Conservation (phyloP, 2,329 filamentous ascomycete species). For the Juglanconis oblonga region DNA sequence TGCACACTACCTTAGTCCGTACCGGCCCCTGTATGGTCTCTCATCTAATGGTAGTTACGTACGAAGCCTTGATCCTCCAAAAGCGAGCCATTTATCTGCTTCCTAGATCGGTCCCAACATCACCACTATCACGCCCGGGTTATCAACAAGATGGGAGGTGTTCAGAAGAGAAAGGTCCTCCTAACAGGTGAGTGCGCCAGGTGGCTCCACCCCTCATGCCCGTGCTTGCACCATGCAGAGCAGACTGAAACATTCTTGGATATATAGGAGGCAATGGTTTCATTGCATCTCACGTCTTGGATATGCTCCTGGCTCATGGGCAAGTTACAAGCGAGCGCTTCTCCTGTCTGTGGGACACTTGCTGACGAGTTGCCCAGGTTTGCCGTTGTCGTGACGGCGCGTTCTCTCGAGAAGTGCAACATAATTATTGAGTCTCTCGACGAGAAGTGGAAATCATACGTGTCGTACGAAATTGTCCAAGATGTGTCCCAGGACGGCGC, state of each 20-base stretch:
- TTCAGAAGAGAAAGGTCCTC: slow-evolving; percentile 22
- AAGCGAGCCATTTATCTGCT: not conserved
- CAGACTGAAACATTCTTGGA: not conserved
- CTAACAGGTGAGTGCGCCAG: slow-evolving; percentile 22
- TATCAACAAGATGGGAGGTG: not conserved
- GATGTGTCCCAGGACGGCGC: slow-evolving; percentile 69
- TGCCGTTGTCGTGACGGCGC: slow-evolving; percentile 44
- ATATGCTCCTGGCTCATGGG: slow-evolving; percentile 41
- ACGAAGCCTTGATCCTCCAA: not conserved
- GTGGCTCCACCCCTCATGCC: not conserved
- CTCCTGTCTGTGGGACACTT: slow-evolving; percentile 29
- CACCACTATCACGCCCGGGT: not conserved
- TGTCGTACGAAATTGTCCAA: slow-evolving; percentile 57
- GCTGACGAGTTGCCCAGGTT: slow-evolving; percentile 38
- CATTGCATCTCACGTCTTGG: slow-evolving; percentile 52
- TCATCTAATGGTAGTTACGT: too few species aligned
- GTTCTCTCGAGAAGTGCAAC: slow-evolving; percentile 45
- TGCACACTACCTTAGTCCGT: not conserved
- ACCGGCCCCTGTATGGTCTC: too few species aligned
- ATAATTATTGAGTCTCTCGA: slow-evolving; percentile 39
- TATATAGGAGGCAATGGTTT: slow-evolving; percentile 46
- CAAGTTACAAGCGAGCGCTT: slow-evolving; percentile 22
- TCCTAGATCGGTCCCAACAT: not conserved
- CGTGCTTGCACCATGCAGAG: not conserved
- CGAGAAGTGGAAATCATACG: slow-evolving; percentile 37